Percentiles rank a stretch among this genome's conserved stretches.
Evolutionary conservation across 2,329 filamentous ascomycete genomes (phyloP).

Genomic region (Penicillium sp.): DNA sequence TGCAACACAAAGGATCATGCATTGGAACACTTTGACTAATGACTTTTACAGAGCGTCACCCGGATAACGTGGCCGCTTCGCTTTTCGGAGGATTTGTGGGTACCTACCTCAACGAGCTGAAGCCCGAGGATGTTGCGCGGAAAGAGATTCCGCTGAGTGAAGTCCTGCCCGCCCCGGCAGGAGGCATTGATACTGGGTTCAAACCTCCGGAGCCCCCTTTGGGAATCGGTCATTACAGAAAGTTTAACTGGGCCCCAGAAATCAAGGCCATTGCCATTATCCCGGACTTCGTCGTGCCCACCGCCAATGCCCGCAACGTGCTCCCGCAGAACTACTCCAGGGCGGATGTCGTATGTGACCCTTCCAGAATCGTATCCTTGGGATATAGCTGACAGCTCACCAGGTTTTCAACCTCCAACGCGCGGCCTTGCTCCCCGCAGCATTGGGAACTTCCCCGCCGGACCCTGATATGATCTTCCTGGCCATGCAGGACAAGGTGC

Average conservation of each 20-base stretch:
- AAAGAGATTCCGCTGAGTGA: conserved; percentile 93
- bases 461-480: conserved; percentile 92
- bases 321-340: conserved; percentile 75
- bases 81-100: conserved; percentile 96
- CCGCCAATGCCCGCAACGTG: conserved; percentile 80
- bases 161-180: conserved; percentile 83
- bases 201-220: conserved; percentile 81
- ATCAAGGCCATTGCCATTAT: conserved; percentile 98
- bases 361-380: background rate
- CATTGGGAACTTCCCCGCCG: conserved; percentile 81
- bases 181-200: conserved; percentile 83
- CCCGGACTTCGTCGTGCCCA: conserved; percentile 92
- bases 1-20: background rate
- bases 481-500: conserved; percentile 97
- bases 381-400: background rate
- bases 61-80: conserved; percentile 90
- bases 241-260: conserved; percentile 86
- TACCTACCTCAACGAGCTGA: conserved; percentile 89
- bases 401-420: conserved; percentile 83
- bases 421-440: conserved; percentile 83
- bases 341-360: conserved; percentile 67
- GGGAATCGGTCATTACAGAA: conserved; percentile 93
- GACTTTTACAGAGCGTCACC: conserved; percentile 61
- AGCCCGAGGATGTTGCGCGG: conserved; percentile 80
- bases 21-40: conserved; percentile 11